A percentile compares a stretch with the other conserved stretches of the same genome.
Conservation (phyloP, 495 filamentous ascomycete species). For the Ascodesmis nigricans region DNA sequence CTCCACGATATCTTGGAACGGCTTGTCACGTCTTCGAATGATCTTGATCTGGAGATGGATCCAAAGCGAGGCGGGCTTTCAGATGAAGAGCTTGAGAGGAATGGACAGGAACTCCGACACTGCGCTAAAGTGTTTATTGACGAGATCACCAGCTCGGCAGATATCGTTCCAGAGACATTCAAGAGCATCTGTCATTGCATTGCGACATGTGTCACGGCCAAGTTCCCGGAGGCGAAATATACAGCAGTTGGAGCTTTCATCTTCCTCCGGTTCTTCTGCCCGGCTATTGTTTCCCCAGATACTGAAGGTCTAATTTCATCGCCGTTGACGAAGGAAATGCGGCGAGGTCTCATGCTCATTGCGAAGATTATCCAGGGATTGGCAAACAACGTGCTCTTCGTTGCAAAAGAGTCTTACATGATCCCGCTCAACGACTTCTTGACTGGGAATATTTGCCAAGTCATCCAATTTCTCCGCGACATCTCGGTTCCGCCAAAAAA, state of each 20-base stretch:
- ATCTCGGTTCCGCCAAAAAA: slow-evolving; percentile 29
- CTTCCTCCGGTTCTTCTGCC: slow-evolving; percentile 47
- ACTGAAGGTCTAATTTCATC: slow-evolving; percentile 36
- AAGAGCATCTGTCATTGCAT: slow-evolving; percentile 44
- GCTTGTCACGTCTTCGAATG: slow-evolving; percentile 35
- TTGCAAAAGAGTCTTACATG: slow-evolving; percentile 50
- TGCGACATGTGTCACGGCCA: slow-evolving; percentile 31
- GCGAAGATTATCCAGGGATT: slow-evolving; percentile 47
- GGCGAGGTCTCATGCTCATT: slow-evolving; percentile 40
- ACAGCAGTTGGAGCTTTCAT: slow-evolving; percentile 48
- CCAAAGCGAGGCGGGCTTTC: slow-evolving; percentile 31
- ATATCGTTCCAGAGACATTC: slow-evolving; percentile 38
- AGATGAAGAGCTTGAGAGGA: slow-evolving; percentile 36
- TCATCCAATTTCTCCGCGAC: slow-evolving; percentile 39
- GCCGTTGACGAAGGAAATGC: slow-evolving; percentile 40
- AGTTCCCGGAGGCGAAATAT: slow-evolving; percentile 46
- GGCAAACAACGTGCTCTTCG: slow-evolving; percentile 47
- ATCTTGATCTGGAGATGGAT: slow-evolving; percentile 42
- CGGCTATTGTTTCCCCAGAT: slow-evolving; percentile 45
- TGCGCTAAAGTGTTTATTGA: slow-evolving; percentile 45
- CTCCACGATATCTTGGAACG: slow-evolving; percentile 39
- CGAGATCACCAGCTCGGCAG: slow-evolving; percentile 37
- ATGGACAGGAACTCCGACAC: slow-evolving; percentile 35
- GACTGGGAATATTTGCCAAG: slow-evolving; percentile 37
- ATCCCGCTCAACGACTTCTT: slow-evolving; percentile 43